phyloP scores from a whole-genome alignment of 257 asterid species.

The Voacanga thouarsii region DNA sequence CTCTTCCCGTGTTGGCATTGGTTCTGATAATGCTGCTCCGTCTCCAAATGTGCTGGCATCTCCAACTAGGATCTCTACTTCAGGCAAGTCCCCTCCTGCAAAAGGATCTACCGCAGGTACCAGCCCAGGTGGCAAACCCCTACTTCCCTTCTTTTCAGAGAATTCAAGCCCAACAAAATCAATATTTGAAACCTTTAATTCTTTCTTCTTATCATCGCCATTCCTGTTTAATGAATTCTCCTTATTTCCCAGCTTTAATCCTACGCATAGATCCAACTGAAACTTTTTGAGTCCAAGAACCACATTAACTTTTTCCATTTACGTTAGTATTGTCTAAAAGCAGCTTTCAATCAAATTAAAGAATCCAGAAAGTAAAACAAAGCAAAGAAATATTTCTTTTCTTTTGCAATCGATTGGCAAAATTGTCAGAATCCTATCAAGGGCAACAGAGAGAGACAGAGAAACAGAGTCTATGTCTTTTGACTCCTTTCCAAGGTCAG shows the following conservation, averaged over 20 bases:
- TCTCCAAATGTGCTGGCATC: conserved; percentile 63
- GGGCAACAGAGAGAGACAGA: not conserved
- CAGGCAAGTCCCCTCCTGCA: conserved; percentile 62
- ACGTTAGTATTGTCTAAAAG: not conserved
- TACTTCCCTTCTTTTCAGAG: conserved; percentile 68
- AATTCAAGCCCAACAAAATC: conserved; percentile 90
- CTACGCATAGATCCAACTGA: conserved; percentile 29
- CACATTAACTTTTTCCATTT: not conserved
- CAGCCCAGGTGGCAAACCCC: conserved; percentile 78
- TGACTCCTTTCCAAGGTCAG: not conserved
- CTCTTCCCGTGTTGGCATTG: conserved; percentile 31
- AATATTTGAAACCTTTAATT: conserved; percentile 47
- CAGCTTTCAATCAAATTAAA: not conserved
- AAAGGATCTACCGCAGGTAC: conserved; percentile 55
- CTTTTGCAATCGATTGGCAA: not conserved
- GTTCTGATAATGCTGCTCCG: conserved; percentile 20
- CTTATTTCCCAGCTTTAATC: conserved; percentile 34
- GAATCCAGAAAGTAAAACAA: not conserved
- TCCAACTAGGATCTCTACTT: conserved; percentile 80
- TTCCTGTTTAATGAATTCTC: conserved; percentile 28
- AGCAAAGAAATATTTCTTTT: not conserved
- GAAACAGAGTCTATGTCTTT: not conserved
- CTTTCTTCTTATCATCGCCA: conserved; percentile 34
- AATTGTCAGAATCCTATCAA: not conserved
- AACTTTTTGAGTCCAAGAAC: conserved; percentile 7